Evolutionary conservation across 2,329 filamentous ascomycete genomes (phyloP), one percentile per base, ranked within the genome.

Genomic region (Cercospora berteroae): DNA sequence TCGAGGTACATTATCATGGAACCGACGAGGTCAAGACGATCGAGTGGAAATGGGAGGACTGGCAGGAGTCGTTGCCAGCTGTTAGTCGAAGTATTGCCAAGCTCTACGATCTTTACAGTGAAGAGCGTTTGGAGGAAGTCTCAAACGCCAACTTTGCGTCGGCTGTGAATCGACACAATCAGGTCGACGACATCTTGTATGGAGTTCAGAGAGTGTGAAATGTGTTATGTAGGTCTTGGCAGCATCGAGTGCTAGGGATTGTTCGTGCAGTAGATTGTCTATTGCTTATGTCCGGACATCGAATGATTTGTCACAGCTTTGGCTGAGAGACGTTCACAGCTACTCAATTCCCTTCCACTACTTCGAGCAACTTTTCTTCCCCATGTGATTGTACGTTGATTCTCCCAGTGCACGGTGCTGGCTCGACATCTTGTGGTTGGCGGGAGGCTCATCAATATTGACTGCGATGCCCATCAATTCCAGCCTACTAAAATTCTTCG

Each of bases 111-210:
- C 68, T 75, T 60, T 77, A 74, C 64, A 74, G 71, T 48, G 71
- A 73, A 63, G 60, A 76, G 64, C 68, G 68, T 69, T 39, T 73
- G 68, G 68, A 52, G 62, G 60, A 73, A 70, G 44, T 64, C 64
- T 56, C 79, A 78, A 68, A 74, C 39, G 69, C 79, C 5, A 79
- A 78, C 0, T 81, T 85, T 69, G 75, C 75, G 0, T 78, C 81
- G 64, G 85, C 84, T 0, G 71, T 84, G 3, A 74, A 74, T 69
- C 77, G 85, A n/a, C 84, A 85, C 73, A 76, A 80, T 72, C 79
- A 85, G 76, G 67, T 87, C 29, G 81, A 83, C 61, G 25, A 36
- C 39, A 69, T 71, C 18, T 58, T 69, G 36, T 69, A 66, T 25
- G n/a, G 60, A 20, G 29, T 1, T 20, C 12, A 23, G 18, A 31